Base-by-base conservation (phyloP, 1,139 yeast species). In the Debaryomyces psychrophilus region DNA sequence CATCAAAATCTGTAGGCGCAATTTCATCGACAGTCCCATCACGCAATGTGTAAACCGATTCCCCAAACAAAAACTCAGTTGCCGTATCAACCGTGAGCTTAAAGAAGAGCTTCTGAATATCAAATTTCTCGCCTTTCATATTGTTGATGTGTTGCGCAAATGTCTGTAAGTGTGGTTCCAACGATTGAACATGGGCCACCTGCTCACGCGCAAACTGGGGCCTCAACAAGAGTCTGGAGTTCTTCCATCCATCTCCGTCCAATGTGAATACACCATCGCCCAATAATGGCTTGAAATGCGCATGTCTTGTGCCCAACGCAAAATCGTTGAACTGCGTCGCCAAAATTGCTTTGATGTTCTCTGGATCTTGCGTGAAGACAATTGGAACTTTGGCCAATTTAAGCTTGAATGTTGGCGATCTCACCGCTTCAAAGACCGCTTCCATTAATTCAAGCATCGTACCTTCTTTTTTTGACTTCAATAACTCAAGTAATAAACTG, bases 211-310 rank as follows among this genome's bases (percentile, higher is more conserved):
- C 70, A 59, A 79, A 79, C 58, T 78, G 83, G 1, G 83, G 82
- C 45, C 84, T 68, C 56, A 81, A 69, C 71, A 81, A 65, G 15
- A 78, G 75, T 43, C 86, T 65, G 14, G 83, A 74, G 52, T 75
- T 77, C 53, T 78, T 76, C 86, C 86, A 81, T 7, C 79, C 81
- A 20, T 67, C 73, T 12, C 82, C 82, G 46, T 78, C 81, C 40
- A 78, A 68, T 2, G 85, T 79, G 65, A 81, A 81, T 46, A 81
- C 79, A 12, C 85, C 85, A 50, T 78, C 76, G 2, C 85, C 85
- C 45, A 81, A 63, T 37, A 79, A 60, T 9, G 81, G 76, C 36
- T 51, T 48, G 54, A 80, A 69, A 26, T 67, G 71, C 7, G 57
- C 58, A 51, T 73, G 70, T 51, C 85, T 72, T 25, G 59, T 55